Conservation (phyloP, 1,284 basidiomycete species). For the Ceratobasidium papillatum region DNA sequence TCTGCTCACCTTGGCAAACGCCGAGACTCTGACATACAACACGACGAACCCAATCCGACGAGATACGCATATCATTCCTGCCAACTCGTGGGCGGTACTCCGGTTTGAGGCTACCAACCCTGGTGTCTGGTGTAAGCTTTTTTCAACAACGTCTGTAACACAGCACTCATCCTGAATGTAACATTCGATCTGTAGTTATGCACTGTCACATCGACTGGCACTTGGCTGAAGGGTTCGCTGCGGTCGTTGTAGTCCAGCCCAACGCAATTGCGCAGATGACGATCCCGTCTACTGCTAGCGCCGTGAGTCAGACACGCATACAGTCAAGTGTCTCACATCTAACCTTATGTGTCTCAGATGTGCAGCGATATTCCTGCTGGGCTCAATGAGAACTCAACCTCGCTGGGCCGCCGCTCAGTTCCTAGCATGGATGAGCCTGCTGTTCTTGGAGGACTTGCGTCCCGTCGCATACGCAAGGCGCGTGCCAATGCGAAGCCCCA, state of each 20-base stretch:
- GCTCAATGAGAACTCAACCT: slow-evolving; percentile 12
- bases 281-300: slow-evolving; percentile 14
- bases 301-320: slow-evolving; percentile 7
- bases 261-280: slow-evolving; percentile 20
- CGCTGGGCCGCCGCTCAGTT: slow-evolving; percentile 26
- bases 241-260: slow-evolving; percentile 25
- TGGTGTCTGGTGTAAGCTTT: slow-evolving; percentile 40
- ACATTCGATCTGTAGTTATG: background rate
- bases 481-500: background rate
- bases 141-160: background rate
- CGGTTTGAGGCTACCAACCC: slow-evolving; percentile 49
- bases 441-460: background rate
- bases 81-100: slow-evolving; percentile 47
- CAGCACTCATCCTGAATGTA: background rate
- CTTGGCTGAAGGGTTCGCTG: slow-evolving; percentile 29
- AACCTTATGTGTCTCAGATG: background rate
- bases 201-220: slow-evolving; percentile 35
- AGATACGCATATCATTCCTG: slow-evolving; percentile 48
- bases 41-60: slow-evolving; percentile 48
- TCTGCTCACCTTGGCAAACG: slow-evolving; percentile 28
- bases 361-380: slow-evolving; percentile 30
- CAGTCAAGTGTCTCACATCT: background rate
- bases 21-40: slow-evolving; percentile 44
- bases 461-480: background rate
- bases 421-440: background rate